A percentile compares a stretch with the other conserved stretches of the same genome.
phyloP scores from a whole-genome alignment of 306 rosid genomes.

The Ammopiptanthus mongolicus region DNA sequence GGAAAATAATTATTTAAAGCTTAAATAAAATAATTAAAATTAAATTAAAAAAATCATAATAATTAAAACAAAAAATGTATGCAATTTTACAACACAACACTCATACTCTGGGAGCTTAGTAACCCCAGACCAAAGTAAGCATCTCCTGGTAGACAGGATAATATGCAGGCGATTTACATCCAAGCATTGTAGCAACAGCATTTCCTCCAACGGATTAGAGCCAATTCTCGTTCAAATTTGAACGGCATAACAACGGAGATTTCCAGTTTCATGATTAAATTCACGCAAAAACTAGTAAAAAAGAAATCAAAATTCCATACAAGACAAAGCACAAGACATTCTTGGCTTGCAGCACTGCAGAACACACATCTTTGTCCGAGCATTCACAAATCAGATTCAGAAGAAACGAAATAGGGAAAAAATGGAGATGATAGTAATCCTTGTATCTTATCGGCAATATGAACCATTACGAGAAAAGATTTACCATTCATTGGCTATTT shows the following conservation, averaged over 20 bases:
- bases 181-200: neutral
- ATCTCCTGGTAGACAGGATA: no score
- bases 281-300: slow-evolving; percentile 6
- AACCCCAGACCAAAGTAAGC: no score
- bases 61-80: no score
- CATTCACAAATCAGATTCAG: slow-evolving; percentile 44
- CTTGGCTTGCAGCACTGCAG: slow-evolving; percentile 32
- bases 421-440: slow-evolving; percentile 6
- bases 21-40: no score
- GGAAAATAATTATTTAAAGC: no score
- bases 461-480: slow-evolving; percentile 20
- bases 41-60: no score
- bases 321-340: slow-evolving; percentile 6
- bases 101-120: no score
- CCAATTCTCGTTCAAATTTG: slow-evolving; percentile 11
- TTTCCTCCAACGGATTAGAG: neutral
- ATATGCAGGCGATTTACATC: neutral
- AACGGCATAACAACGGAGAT: slow-evolving; percentile 15
- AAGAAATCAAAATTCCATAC: slow-evolving; percentile 16
- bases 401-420: neutral
- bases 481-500: slow-evolving; percentile 31
- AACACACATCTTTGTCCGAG: slow-evolving; percentile 27
- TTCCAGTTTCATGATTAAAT: neutral
- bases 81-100: no score
- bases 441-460: slow-evolving; percentile 14